Evolutionary conservation across 139 green algal species (phyloP).

Genomic region (Chlorella vulgaris): DNA sequence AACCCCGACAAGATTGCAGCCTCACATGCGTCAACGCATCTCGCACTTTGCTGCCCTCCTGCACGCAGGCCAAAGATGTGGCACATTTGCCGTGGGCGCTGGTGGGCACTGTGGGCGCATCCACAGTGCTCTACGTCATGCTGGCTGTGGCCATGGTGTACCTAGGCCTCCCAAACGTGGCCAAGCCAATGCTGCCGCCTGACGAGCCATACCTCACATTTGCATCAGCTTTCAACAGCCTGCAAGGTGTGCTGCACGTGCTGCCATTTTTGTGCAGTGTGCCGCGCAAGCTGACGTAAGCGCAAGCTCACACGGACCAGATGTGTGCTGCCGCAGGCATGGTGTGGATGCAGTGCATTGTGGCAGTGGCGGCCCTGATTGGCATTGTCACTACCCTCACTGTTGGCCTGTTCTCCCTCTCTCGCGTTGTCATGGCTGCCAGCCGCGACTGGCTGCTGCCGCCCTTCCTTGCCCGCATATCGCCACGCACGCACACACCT

Average conservation of each 20-base stretch:
- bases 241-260: neutral
- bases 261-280: neutral
- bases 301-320: too few relatives aligned
- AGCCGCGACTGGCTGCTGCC: slow-evolving; percentile 47
- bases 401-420: slow-evolving; percentile 40
- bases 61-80: neutral
- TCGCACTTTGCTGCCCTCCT: too few relatives aligned
- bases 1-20: too few relatives aligned
- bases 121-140: slow-evolving; percentile 18
- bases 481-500: slow-evolving; percentile 40
- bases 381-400: slow-evolving; percentile 37
- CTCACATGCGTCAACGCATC: too few relatives aligned
- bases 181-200: neutral
- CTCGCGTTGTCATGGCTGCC: slow-evolving; percentile 39
- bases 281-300: too few relatives aligned
- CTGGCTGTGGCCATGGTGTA: neutral
- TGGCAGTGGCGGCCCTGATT: slow-evolving; percentile 24
- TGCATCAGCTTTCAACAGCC: neutral
- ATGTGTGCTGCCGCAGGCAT: slow-evolving; percentile 18
- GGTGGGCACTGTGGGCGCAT: slow-evolving; percentile 19
- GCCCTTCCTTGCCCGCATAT: slow-evolving; percentile 40
- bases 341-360: slow-evolving; percentile 40
- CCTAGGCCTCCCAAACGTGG: neutral
- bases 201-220: neutral
- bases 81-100: slow-evolving; percentile 21